Base-by-base conservation (phyloP, 2,329 filamentous ascomycete genomes). In the Chaetothyriales sp. region DNA sequence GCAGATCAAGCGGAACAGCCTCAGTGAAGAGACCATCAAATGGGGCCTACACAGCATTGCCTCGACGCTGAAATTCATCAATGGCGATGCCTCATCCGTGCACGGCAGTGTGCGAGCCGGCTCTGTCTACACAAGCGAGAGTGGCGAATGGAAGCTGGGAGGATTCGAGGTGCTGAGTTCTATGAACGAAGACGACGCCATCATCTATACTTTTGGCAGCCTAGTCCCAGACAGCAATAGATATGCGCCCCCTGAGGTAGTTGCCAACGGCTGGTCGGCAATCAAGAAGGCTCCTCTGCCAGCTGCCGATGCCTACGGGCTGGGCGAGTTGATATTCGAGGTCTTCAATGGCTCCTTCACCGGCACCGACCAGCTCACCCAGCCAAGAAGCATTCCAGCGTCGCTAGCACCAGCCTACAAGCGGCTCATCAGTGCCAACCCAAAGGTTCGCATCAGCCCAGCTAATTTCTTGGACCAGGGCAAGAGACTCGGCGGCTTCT, bases 91-190 rank as follows among this genome's bases (percentile, higher is more conserved):
- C 2, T 77, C 84, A 2, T 95, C 89, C 0, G 85, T 98, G 49
- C 92, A 98, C 63, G 92, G 89, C 47, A 87, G 81, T 62, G 73
- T 98, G 49, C 82, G 86, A 56, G 85, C 86, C 18, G 85, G 86
- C 0, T 95, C 90, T 0, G 77, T 98, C 58, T 98, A 89, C 68
- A 92, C 87, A 3, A 89, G 88, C 55, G 90, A 97, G 65, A 95
- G 92, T 64, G 92, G 92, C 53, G 92, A 98, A 70, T 98, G 92
- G 92, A 97, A 94, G 64, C 73, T 98, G 1, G 89, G 85, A 18
- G 92, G 92, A 0, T 94, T 98, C 60, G 92, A 98, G 60, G 78
- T 95, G 4, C 69, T 97, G 54, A 97, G 89, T 69, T 95, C 85
- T 40, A 83, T 97, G 70, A 97, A 95, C 63, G 92, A 97, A 52